phyloP scores from a whole-genome alignment of 129 eudicot species.

The Helianthus annuus region HanXRQr2.0-SUNRISE NC_035438.2:8826169-8826668 shows the following conservation, averaged over 20 bases:
- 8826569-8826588: slow-evolving; percentile 55
- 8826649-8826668: slow-evolving; percentile 42
- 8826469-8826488: slow-evolving; percentile 52
- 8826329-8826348: slow-evolving; percentile 74
- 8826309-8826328: slow-evolving; percentile 59
- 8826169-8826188: background rate
- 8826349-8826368: slow-evolving; percentile 65
- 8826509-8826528: slow-evolving; percentile 58
- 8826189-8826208: background rate
- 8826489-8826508: slow-evolving; percentile 64
- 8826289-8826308: slow-evolving; percentile 40
- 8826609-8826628: slow-evolving; percentile 73
- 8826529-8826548: slow-evolving; percentile 57
- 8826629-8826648: slow-evolving; percentile 58
- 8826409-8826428: slow-evolving; percentile 45
- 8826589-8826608: slow-evolving; percentile 57
- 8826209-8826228: background rate
- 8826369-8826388: slow-evolving; percentile 65
- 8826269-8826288: slow-evolving; percentile 53
- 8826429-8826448: slow-evolving; percentile 36
- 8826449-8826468: slow-evolving; percentile 39
- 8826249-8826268: slow-evolving; percentile 20
- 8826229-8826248: slow-evolving; percentile 26
- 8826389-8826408: slow-evolving; percentile 44
- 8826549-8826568: slow-evolving; percentile 54